A percentile compares a stretch with the other conserved stretches of the same genome.
These are phyloP conservation scores for Cucumis cinereus DNA, from an alignment of 306 rosid genomes.

Conservation along the genomic window DNA sequence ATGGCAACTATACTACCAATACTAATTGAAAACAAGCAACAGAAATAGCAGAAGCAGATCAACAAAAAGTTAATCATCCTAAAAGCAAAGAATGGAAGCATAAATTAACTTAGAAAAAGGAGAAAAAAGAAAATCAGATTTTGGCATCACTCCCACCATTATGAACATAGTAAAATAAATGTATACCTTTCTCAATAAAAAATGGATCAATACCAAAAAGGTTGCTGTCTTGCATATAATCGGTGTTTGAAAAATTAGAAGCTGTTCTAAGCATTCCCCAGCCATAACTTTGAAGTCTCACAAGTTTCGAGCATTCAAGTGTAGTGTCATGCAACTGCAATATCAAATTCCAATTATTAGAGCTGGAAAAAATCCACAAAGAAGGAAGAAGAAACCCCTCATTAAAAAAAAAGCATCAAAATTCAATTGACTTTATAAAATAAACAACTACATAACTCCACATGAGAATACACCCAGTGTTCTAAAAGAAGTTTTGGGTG, in stretches of 20 bases:
- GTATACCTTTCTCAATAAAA: constrained; percentile 57
- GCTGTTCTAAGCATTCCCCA: constrained; percentile 48
- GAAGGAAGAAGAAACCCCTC: background rate
- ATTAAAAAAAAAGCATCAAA: background rate
- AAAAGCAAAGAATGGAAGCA: no score
- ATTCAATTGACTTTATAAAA: background rate
- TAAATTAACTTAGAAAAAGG: background rate
- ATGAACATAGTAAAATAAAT: background rate
- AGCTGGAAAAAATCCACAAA: background rate
- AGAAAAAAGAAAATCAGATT: background rate
- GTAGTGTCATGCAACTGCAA: constrained; percentile 33
- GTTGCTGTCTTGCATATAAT: constrained; percentile 23
- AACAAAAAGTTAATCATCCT: background rate
- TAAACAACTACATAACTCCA: background rate
- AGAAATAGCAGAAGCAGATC: background rate
- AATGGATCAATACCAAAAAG: constrained; percentile 66
- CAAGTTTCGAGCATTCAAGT: constrained; percentile 29
- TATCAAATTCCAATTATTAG: background rate
- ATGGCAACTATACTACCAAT: background rate
- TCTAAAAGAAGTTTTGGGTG: no score
- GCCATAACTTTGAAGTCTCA: constrained; percentile 47
- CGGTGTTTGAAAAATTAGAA: constrained; percentile 17
- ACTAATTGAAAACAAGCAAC: background rate
- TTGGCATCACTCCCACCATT: background rate
- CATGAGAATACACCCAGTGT: background rate